phyloP scores from a whole-genome alignment of 768 basidiomycete genomes.

The Lepiota venenata region DNA sequence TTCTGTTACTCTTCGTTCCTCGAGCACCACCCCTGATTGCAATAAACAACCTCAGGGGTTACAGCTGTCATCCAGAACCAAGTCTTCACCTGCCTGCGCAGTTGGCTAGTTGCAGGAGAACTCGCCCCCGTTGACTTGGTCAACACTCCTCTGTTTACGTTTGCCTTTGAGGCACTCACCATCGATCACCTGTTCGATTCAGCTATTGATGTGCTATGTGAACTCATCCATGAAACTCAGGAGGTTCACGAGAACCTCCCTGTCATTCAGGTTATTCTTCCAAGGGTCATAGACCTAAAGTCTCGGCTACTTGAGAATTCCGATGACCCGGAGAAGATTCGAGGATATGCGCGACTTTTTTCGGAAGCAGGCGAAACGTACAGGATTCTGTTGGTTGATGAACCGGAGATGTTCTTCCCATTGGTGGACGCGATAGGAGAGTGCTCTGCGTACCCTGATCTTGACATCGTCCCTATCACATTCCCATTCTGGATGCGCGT shows the following conservation, averaged over 20 bases:
- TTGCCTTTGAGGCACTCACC: slow-evolving; percentile 79
- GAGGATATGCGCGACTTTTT: slow-evolving; percentile 88
- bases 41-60: slow-evolving; percentile 54
- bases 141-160: slow-evolving; percentile 75
- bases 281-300: slow-evolving; percentile 74
- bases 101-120: slow-evolving; percentile 90
- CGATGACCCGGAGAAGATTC: slow-evolving; percentile 85
- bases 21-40: neutral
- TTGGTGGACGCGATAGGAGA: slow-evolving; percentile 93
- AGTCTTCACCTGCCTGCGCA: slow-evolving; percentile 79
- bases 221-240: slow-evolving; percentile 97
- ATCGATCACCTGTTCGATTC: slow-evolving; percentile 90
- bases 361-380: slow-evolving; percentile 99
- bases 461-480: slow-evolving; percentile 96
- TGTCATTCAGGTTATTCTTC: slow-evolving; percentile 85
- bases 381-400: slow-evolving; percentile 80
- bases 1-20: neutral
- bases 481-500: slow-evolving; percentile 99
- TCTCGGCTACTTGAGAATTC: slow-evolving; percentile 53
- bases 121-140: slow-evolving; percentile 60
- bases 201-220: slow-evolving; percentile 89
- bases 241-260: slow-evolving; percentile 93
- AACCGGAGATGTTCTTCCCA: slow-evolving; percentile 90
- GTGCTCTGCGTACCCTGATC: slow-evolving; percentile 89
- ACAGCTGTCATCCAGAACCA: slow-evolving; percentile 75